These are phyloP conservation scores for Aspergillus egyptiacus DNA, from an alignment of 495 filamentous ascomycete genomes.

Conservation along the genomic window DNA sequence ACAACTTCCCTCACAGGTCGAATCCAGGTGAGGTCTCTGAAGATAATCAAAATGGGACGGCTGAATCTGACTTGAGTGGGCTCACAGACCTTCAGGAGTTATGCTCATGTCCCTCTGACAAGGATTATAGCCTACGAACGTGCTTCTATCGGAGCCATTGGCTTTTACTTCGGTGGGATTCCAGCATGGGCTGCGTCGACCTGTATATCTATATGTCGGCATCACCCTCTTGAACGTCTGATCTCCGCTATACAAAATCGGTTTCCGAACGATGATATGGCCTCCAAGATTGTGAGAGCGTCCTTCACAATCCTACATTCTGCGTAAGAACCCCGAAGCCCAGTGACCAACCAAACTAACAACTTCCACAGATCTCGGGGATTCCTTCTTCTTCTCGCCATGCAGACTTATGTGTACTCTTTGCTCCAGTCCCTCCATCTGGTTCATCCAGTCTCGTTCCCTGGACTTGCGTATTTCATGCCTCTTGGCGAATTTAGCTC, in stretches of 20 bases:
- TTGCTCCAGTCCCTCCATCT: constrained; percentile 45
- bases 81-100: constrained; percentile 41
- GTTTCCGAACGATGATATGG: constrained; percentile 20
- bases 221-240: constrained; percentile 35
- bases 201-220: constrained; percentile 35
- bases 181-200: constrained; percentile 40
- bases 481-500: constrained; percentile 34
- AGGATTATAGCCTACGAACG: constrained; percentile 36
- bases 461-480: constrained; percentile 26
- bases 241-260: constrained; percentile 27
- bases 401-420: constrained; percentile 45
- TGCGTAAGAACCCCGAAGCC: constrained; percentile 21
- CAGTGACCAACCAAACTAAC: constrained; percentile 11
- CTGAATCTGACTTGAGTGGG: constrained; percentile 1
- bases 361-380: constrained; percentile 26
- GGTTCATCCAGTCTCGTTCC: constrained; percentile 30
- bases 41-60: background rate
- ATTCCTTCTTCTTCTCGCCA: constrained; percentile 33
- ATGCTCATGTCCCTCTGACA: constrained; percentile 35
- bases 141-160: constrained; percentile 26
- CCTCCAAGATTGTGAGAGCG: constrained; percentile 25
- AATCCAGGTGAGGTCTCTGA: constrained; percentile 36
- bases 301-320: constrained; percentile 30
- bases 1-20: constrained; percentile 38
- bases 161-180: constrained; percentile 43